A percentile compares a stretch with the other conserved stretches of the same genome.
Conservation (phyloP, 257 asterid genomes). For the Echites panduratus region DNA sequence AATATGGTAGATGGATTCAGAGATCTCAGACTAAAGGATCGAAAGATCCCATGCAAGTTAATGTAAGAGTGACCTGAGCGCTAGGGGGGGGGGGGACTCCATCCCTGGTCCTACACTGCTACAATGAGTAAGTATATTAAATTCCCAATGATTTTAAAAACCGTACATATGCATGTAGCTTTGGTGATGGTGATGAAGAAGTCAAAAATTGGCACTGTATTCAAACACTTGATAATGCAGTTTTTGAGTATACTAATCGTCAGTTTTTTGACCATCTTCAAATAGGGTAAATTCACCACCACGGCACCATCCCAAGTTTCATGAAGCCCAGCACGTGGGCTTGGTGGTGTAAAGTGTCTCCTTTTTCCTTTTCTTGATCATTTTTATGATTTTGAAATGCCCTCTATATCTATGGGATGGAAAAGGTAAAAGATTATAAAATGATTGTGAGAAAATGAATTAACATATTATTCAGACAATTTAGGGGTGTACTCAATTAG, state of each 20-base stretch:
- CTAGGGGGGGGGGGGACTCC: neutral
- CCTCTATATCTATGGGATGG: neutral
- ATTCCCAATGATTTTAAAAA: conserved; percentile 17
- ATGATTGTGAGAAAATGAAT: neutral
- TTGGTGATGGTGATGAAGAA: conserved; percentile 20
- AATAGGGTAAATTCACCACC: conserved; percentile 16
- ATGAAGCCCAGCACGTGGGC: conserved; percentile 13
- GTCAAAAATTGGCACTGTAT: conserved; percentile 30
- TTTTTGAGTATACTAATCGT: neutral
- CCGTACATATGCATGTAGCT: conserved; percentile 9
- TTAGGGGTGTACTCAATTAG: too few relatives aligned
- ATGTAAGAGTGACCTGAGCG: conserved; percentile 1
- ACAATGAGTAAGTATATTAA: conserved; percentile 14
- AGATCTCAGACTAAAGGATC: conserved; percentile 27
- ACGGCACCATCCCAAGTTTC: conserved; percentile 8
- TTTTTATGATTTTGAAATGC: neutral
- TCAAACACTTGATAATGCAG: conserved; percentile 20
- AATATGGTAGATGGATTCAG: conserved; percentile 30
- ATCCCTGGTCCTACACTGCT: conserved; percentile 30
- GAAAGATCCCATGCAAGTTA: conserved; percentile 30
- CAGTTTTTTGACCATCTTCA: conserved; percentile 21
- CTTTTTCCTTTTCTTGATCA: neutral
- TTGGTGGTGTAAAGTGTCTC: neutral
- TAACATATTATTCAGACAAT: too few relatives aligned
- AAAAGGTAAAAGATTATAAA: neutral